Base-by-base conservation (phyloP, 2,329 filamentous ascomycete species). In the Penicillium capsulatum region DNA sequence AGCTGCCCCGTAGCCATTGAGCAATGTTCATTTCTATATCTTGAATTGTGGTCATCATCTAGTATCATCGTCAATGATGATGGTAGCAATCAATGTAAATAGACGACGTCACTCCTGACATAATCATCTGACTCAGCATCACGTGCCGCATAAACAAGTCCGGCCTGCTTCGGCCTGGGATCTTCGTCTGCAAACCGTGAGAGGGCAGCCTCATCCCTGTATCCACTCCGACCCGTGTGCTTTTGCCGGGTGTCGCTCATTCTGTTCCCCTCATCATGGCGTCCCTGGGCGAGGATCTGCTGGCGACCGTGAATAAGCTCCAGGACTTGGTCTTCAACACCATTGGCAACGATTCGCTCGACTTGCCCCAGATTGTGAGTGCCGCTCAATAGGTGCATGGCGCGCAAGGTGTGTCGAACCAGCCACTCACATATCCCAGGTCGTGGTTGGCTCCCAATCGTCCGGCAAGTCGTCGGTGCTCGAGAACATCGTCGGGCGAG, bases 271-370 rank as follows among this genome's bases (percentile, higher is more conserved):
- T 28, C 38, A 64, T 49, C n/a, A 98, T 97, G 92, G 86, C 92
- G 64, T 82, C 91, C 61, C 82, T 98, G 59, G 91, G 92, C 63
- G 92, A 98, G 70, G 90, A 98, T 70, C 75, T 98, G 69, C 80
- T 98, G 65, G 81, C 80, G 57, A 94, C 89, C 51, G 92, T 98
- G 72, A 98, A 98, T 76, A 94, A 94, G 76, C 77, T 98, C 61
- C 92, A 98, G 70, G 92, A 97, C 69, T 73, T 98, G 62, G 92
- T 98, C 61, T 98, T 98, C 76, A 98, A 98, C 73, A 98, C 92
- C 55, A 98, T 98, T 68, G 92, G 92, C 69, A 97, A 90, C 74
- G 92, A 98, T 69, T 97, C 91, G 37, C 79, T 98, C 46, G 92
- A 98, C 70, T 75, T 98, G 42, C 92, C 92, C 43, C 92, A 98